A percentile compares a stretch with the other conserved stretches of the same genome.
These are phyloP conservation scores for Talaromyces stipitatus DNA, from an alignment of 495 filamentous ascomycete genomes.

Conservation along the genomic window DNA sequence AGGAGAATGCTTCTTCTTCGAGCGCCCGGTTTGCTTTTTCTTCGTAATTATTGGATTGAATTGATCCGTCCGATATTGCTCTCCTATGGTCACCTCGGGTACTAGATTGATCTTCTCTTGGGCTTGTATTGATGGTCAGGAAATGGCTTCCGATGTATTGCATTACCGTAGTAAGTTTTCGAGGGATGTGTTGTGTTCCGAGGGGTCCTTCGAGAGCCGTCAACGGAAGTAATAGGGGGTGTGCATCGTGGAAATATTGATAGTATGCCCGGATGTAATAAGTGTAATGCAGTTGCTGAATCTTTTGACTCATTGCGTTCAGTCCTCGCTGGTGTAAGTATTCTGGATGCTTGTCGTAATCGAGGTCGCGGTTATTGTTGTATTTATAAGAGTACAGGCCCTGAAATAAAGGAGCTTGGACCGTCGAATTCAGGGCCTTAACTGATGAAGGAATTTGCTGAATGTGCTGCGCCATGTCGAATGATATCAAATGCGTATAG, in stretches of 20 bases:
- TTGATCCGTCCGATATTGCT: background rate
- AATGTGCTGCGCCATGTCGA: background rate
- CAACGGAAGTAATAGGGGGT: conserved; percentile 55
- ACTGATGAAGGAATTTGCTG: conserved; percentile 11
- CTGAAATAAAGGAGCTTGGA: conserved; percentile 7
- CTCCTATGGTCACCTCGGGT: background rate
- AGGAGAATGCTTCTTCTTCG: background rate
- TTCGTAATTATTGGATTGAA: background rate
- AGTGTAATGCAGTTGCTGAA: background rate
- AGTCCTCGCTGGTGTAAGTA: conserved; percentile 13
- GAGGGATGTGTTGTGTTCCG: conserved; percentile 12
- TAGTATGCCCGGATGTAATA: conserved; percentile 45
- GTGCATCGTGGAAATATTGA: conserved; percentile 58
- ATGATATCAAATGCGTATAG: background rate
- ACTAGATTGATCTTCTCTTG: background rate
- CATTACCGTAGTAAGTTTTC: conserved; percentile 50
- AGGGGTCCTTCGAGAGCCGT: conserved; percentile 38
- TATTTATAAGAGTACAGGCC: conserved; percentile 10
- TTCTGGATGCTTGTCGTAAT: too few species aligned
- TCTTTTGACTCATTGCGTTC: conserved; percentile 1
- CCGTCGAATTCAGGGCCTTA: conserved; percentile 12
- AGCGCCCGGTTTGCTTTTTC: background rate
- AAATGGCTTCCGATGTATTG: conserved; percentile 56
- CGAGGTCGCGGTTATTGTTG: background rate
- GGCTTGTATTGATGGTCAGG: conserved; percentile 24